Evolutionary conservation across 345 rosid species (phyloP).

Genomic region (Fremontodendron californicum): DNA sequence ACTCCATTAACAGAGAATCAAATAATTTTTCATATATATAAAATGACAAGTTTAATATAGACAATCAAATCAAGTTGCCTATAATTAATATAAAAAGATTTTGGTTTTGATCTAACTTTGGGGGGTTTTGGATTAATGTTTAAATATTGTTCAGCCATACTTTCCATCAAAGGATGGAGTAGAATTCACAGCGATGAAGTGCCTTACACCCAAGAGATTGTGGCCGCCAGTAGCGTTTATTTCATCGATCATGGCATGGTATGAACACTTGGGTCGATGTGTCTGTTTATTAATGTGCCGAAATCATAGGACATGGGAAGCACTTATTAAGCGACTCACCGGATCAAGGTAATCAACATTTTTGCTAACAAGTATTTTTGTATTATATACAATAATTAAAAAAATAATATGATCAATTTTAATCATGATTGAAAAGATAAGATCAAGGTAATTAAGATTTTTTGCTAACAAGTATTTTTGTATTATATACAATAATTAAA

Average conservation of each 20-base stretch:
- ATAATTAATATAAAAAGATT: too few species aligned
- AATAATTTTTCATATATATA: too few species aligned
- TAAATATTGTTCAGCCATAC: constrained; percentile 48
- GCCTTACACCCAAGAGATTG: constrained; percentile 57
- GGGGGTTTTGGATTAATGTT: neutral
- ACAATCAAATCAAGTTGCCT: too few species aligned
- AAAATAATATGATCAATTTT: neutral
- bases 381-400: too few species aligned
- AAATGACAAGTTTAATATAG: too few species aligned
- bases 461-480: too few species aligned
- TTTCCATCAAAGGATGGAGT: constrained; percentile 37
- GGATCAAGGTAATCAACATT: constrained; percentile 41
- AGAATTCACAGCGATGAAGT: constrained; percentile 36
- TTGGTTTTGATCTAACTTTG: too few species aligned
- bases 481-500: too few species aligned
- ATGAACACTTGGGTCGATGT: constrained; percentile 68
- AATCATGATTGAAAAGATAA: neutral
- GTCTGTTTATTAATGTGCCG: constrained; percentile 56
- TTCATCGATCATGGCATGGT: constrained; percentile 70
- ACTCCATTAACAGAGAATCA: too few species aligned
- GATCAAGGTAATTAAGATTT: constrained; percentile 41
- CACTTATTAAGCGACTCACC: constrained; percentile 47
- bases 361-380: too few species aligned
- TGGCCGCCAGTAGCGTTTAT: constrained; percentile 72
- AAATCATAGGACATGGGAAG: constrained; percentile 71